phyloP scores from a whole-genome alignment of 768 basidiomycete genomes.

The Mycena belliarum region DNA sequence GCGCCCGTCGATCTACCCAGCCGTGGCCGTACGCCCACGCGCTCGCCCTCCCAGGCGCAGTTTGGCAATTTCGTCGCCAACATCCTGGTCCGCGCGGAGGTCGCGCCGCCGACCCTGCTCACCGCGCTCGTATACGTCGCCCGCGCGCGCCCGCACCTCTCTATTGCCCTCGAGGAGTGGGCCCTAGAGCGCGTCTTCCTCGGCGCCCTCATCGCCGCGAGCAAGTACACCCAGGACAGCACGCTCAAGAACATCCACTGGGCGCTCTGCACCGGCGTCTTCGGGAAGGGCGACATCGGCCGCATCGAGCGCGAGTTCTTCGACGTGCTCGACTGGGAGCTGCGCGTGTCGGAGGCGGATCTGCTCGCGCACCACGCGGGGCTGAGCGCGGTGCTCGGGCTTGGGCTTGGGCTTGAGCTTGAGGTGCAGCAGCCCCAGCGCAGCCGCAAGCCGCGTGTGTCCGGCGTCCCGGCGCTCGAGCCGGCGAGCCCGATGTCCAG shows the following conservation, averaged over 20 bases:
- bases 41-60: too few species aligned
- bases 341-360: constrained; percentile 4
- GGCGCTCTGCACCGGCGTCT: constrained; percentile 12
- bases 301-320: constrained; percentile 16
- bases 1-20: too few species aligned
- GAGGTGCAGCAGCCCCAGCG: too few species aligned
- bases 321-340: constrained; percentile 16
- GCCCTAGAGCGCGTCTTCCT: constrained; percentile 15
- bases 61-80: constrained; percentile 1
- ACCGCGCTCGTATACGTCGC: constrained; percentile 2
- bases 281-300: constrained; percentile 9
- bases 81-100: constrained; percentile 13
- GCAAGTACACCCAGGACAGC: constrained; percentile 14
- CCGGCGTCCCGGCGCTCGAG: neutral
- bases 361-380: constrained; percentile 3
- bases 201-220: constrained; percentile 12
- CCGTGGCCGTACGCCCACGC: too few species aligned
- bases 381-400: too few species aligned
- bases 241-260: constrained; percentile 18
- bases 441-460: neutral
- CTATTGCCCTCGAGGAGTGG: constrained; percentile 10
- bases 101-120: constrained; percentile 8
- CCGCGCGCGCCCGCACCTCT: constrained; percentile 13
- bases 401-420: too few species aligned
- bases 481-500: neutral